Evolutionary conservation across 371 early-diverging fungal genomes (phyloP).

Genomic region (Smittium culicis): DNA sequence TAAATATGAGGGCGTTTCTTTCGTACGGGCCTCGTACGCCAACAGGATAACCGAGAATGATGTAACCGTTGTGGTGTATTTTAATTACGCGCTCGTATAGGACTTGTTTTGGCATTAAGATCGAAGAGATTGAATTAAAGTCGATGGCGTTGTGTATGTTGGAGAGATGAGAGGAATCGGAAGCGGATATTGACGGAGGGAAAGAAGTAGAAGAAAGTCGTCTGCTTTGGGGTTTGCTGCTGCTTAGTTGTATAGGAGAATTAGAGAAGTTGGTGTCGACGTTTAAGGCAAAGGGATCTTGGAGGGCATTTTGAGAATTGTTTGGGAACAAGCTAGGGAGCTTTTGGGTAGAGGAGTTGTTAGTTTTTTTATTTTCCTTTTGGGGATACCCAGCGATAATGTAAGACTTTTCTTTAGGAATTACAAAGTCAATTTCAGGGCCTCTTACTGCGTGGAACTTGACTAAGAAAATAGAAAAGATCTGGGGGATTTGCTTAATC

Average conservation of each 20-base stretch:
- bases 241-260: not conserved
- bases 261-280: not conserved
- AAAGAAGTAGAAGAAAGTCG: not conserved
- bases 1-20: constrained; percentile 27
- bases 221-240: not conserved
- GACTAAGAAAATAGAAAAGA: constrained; percentile 25
- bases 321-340: too few species aligned
- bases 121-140: constrained; percentile 26
- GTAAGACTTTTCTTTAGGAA: constrained; percentile 21
- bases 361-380: not conserved
- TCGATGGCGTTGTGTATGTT: constrained; percentile 17
- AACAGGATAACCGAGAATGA: constrained; percentile 28
- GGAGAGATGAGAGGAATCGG: not conserved
- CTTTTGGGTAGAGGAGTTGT: too few species aligned
- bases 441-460: constrained; percentile 26
- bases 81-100: constrained; percentile 28
- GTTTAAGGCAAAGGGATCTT: too few species aligned
- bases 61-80: constrained; percentile 20
- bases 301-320: too few species aligned
- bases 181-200: not conserved
- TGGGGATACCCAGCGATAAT: not conserved
- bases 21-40: constrained; percentile 21
- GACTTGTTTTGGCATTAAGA: constrained; percentile 27
- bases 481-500: constrained; percentile 19
- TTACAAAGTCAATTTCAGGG: constrained; percentile 22